A percentile compares a stretch with the other conserved stretches of the same genome.
phyloP scores from a whole-genome alignment of 129 eudicot genomes.

The Solidago caesia region DNA sequence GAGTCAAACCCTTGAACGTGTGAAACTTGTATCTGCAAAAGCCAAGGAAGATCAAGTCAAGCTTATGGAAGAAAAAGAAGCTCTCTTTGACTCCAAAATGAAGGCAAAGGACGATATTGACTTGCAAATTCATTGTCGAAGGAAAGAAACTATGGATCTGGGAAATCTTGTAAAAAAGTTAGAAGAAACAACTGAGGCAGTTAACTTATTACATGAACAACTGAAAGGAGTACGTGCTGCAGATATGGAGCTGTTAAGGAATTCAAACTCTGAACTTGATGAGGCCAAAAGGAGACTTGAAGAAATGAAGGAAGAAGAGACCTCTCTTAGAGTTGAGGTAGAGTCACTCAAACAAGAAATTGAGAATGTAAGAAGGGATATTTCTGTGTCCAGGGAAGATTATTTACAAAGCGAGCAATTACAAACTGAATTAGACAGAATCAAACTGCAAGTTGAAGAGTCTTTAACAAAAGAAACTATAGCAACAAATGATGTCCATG shows the following conservation, averaged over 20 bases:
- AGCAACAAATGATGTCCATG: conserved; percentile 34
- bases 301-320: conserved; percentile 49
- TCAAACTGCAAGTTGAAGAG: conserved; percentile 41
- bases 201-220: conserved; percentile 48
- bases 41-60: conserved; percentile 53
- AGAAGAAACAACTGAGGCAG: conserved; percentile 53
- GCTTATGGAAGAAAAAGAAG: conserved; percentile 47
- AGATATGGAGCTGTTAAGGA: conserved; percentile 35
- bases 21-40: conserved; percentile 42
- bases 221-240: conserved; percentile 45
- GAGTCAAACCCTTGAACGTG: conserved; percentile 45
- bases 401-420: conserved; percentile 41
- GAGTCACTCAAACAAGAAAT: conserved; percentile 50
- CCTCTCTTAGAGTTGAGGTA: conserved; percentile 27
- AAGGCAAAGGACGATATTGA: conserved; percentile 46
- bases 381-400: conserved; percentile 28
- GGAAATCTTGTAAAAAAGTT: conserved; percentile 40
- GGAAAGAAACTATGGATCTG: conserved; percentile 31
- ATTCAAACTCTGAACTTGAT: conserved; percentile 42
- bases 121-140: conserved; percentile 29
- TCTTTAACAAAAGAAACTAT: conserved; percentile 34
- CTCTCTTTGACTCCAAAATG: conserved; percentile 23
- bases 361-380: conserved; percentile 49
- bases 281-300: conserved; percentile 44
- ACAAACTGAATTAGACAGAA: conserved; percentile 41